These are phyloP conservation scores for Fennellomyces sp. DNA, from an alignment of 371 early-diverging fungal genomes.

Conservation along the genomic window DNA sequence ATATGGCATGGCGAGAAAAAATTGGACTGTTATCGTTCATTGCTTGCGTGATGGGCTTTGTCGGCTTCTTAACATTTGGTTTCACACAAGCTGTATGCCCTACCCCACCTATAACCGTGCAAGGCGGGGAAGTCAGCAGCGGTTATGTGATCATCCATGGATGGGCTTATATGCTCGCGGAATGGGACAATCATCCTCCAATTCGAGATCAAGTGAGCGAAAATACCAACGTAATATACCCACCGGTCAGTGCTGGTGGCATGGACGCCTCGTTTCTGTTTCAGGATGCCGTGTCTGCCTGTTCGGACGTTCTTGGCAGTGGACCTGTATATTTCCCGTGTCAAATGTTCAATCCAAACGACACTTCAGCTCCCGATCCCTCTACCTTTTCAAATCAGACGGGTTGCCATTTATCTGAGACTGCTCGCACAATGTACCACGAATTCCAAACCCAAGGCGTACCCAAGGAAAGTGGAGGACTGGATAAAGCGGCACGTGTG, in stretches of 20 bases:
- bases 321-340: slow-evolving; percentile 72
- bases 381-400: slow-evolving; percentile 53
- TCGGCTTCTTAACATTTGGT: slow-evolving; percentile 68
- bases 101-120: slow-evolving; percentile 29
- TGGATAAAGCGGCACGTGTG: slow-evolving; percentile 54
- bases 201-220: slow-evolving; percentile 32
- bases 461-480: slow-evolving; percentile 23
- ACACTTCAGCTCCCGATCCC: slow-evolving; percentile 48
- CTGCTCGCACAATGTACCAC: slow-evolving; percentile 38
- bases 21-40: slow-evolving; percentile 77
- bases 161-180: slow-evolving; percentile 57
- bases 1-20: slow-evolving; percentile 88
- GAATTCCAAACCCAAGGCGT: slow-evolving; percentile 40
- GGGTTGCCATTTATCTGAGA: slow-evolving; percentile 63
- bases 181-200: slow-evolving; percentile 52
- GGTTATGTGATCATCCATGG: slow-evolving; percentile 58
- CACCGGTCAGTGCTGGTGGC: slow-evolving; percentile 66
- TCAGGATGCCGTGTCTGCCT: slow-evolving; percentile 53
- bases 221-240: slow-evolving; percentile 57
- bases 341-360: slow-evolving; percentile 54
- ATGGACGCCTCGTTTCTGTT: slow-evolving; percentile 62
- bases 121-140: slow-evolving; percentile 37
- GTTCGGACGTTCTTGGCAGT: slow-evolving; percentile 56
- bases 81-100: slow-evolving; percentile 63
- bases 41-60: slow-evolving; percentile 43